Percentiles rank a stretch among this genome's conserved stretches.
Evolutionary conservation across 768 basidiomycete genomes (phyloP).

Genomic region (Lactifluus subvellereus): DNA sequence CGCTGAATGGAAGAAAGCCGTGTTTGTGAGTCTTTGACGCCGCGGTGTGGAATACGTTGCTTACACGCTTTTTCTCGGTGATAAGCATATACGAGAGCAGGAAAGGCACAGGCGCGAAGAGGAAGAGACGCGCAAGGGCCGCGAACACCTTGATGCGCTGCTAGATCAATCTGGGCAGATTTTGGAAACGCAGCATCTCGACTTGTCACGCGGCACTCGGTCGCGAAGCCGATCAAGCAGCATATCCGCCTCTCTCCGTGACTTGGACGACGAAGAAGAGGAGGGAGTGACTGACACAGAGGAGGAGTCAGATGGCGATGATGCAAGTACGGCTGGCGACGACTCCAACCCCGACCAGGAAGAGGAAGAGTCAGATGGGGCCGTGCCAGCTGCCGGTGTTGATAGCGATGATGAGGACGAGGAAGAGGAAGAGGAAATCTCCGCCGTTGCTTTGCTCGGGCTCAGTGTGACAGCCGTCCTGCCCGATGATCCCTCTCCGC

Average conservation of each 20-base stretch:
- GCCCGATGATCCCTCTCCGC: not conserved
- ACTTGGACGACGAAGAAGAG: constrained; percentile 19
- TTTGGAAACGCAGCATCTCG: constrained; percentile 75
- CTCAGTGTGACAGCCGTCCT: not conserved
- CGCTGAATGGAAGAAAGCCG: constrained; percentile 83
- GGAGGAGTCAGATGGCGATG: constrained; percentile 30
- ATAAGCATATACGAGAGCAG: constrained; percentile 73
- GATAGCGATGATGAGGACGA: constrained; percentile 36
- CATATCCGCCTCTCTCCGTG: constrained; percentile 25
- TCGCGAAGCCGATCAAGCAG: constrained; percentile 55
- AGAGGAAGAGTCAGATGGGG: constrained; percentile 29
- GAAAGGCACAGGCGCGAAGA: constrained; percentile 56
- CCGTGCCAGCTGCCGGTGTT: constrained; percentile 25
- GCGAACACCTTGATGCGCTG: constrained; percentile 85
- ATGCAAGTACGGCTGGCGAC: constrained; percentile 26
- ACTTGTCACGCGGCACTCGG: constrained; percentile 48
- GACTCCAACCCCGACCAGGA: constrained; percentile 4
- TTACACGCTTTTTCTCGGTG: not conserved
- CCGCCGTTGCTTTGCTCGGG: constrained; percentile 13
- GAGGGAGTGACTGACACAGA: constrained; percentile 23
- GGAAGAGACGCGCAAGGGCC: constrained; percentile 75
- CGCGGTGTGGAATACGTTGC: not conserved
- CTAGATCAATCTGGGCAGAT: constrained; percentile 85
- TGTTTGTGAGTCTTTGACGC: constrained; percentile 51
- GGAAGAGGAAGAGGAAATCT: constrained; percentile 30